Percentiles rank a stretch among this genome's conserved stretches.
phyloP scores from a whole-genome alignment of 257 asterid species.

The Mitragyna speciosa region DNA sequence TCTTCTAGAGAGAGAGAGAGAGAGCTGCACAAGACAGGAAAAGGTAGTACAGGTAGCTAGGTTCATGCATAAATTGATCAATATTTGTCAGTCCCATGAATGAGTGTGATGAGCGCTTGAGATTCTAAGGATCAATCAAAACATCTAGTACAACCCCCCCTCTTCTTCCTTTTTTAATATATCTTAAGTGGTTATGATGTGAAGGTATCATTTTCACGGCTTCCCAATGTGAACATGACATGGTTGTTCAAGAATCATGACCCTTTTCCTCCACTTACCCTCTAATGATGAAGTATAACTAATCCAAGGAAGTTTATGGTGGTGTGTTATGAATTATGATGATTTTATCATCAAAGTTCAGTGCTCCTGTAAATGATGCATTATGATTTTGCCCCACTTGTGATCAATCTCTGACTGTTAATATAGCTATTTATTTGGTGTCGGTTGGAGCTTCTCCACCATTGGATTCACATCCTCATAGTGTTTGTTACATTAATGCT shows the following conservation, averaged over 20 bases:
- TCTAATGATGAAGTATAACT: constrained; percentile 16
- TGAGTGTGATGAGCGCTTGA: constrained; percentile 12
- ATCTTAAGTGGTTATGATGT: neutral
- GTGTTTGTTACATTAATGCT: neutral
- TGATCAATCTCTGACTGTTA: constrained; percentile 12
- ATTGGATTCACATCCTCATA: constrained; percentile 23
- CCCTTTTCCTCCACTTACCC: constrained; percentile 25
- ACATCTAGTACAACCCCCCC: neutral
- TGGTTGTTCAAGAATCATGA: constrained; percentile 22
- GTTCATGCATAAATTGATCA: constrained; percentile 5
- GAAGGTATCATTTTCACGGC: constrained; percentile 30
- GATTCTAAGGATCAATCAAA: constrained; percentile 16
- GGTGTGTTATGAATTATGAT: neutral
- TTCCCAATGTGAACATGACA: constrained; percentile 5
- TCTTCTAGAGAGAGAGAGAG: neutral
- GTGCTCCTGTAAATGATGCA: constrained; percentile 22
- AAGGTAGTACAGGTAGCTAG: neutral
- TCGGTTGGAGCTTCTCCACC: constrained; percentile 35
- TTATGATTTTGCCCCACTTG: constrained; percentile 22
- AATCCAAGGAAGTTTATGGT: neutral
- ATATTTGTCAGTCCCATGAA: constrained; percentile 13
- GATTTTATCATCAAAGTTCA: constrained; percentile 26
- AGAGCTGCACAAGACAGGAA: neutral
- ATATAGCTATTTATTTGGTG: constrained; percentile 20
- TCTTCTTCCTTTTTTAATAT: no score